Evolutionary conservation across 2,329 filamentous ascomycete species (phyloP).

Genomic region (Sclerotinia spermophila): DNA sequence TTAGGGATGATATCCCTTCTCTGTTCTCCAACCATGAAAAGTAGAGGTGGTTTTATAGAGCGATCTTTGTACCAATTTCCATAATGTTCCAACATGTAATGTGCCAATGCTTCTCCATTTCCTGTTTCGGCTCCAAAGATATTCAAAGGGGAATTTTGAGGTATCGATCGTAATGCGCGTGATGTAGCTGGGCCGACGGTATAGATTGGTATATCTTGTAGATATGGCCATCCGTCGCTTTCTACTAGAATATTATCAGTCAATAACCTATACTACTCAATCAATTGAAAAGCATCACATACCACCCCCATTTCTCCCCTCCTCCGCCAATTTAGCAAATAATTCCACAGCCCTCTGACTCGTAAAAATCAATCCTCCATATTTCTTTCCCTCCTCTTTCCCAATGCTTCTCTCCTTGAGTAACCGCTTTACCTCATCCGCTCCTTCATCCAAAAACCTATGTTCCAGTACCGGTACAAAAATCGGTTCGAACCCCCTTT

Average conservation of each 20-base stretch:
- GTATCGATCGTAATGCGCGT: slow-evolving; percentile 61
- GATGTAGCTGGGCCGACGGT: slow-evolving; percentile 80
- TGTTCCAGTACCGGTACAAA: slow-evolving; percentile 80
- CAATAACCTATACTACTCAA: not conserved
- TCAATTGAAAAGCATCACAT: not conserved
- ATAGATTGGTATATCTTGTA: slow-evolving; percentile 62
- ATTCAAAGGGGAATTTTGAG: slow-evolving; percentile 49
- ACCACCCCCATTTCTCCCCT: slow-evolving; percentile 35
- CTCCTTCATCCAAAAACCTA: slow-evolving; percentile 56
- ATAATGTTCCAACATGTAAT: slow-evolving; percentile 78
- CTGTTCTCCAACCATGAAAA: slow-evolving; percentile 90
- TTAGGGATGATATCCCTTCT: slow-evolving; percentile 86
- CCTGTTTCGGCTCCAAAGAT: slow-evolving; percentile 80
- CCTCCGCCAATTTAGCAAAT: slow-evolving; percentile 60
- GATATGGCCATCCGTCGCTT: slow-evolving; percentile 46
- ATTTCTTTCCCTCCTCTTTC: slow-evolving; percentile 41
- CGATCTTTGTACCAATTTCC: slow-evolving; percentile 47
- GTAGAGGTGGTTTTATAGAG: slow-evolving; percentile 54
- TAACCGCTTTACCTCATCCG: slow-evolving; percentile 50
- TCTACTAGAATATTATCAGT: slow-evolving; percentile 23
- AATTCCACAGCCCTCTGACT: slow-evolving; percentile 81
- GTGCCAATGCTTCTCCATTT: slow-evolving; percentile 75
- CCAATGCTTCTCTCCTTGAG: slow-evolving; percentile 47
- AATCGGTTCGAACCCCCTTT: slow-evolving; percentile 52
- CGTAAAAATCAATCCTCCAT: slow-evolving; percentile 79